Evolutionary conservation across 176 grass and related monocot genomes (phyloP).

Genomic region (Ampelocalamus luodianensis): DNA sequence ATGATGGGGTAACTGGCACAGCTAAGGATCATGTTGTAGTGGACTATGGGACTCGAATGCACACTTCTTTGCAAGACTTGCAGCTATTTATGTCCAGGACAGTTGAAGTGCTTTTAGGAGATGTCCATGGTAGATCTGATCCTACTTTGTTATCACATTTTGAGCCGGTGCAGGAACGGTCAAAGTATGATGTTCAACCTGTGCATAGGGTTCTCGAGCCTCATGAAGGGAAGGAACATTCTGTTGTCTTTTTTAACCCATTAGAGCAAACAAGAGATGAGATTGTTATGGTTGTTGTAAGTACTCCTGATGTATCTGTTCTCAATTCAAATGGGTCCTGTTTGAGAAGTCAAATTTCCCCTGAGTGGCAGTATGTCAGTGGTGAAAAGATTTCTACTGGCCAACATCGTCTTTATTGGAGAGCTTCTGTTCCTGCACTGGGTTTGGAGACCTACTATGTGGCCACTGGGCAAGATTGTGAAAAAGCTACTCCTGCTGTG

Average conservation of each 20-base stretch:
- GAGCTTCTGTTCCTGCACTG: conserved; percentile 87
- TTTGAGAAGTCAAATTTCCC: conserved; percentile 88
- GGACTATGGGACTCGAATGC: conserved; percentile 96
- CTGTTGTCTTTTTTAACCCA: conserved; percentile 78
- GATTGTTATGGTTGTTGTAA: conserved; percentile 89
- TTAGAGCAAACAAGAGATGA: conserved; percentile 93
- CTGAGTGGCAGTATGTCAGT: conserved; percentile 76
- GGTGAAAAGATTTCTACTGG: conserved; percentile 55
- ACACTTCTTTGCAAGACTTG: conserved; percentile 89
- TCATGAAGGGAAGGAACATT: conserved; percentile 59
- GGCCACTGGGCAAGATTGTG: conserved; percentile 63
- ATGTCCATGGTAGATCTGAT: conserved; percentile 83
- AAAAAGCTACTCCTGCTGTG: conserved; percentile 67
- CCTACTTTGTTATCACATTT: conserved; percentile 78
- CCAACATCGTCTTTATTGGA: conserved; percentile 92
- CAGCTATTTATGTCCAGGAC: conserved; percentile 89
- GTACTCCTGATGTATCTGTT: conserved; percentile 72
- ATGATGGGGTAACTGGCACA: conserved; percentile 97
- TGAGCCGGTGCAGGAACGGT: conserved; percentile 75
- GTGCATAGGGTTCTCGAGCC: conserved; percentile 68
- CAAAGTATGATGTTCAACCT: conserved; percentile 90
- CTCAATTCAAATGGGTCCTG: conserved; percentile 83
- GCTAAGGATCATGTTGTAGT: conserved; percentile 93
- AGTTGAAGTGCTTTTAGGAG: conserved; percentile 84
- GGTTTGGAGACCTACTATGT: conserved; percentile 92